Base-by-base conservation (phyloP, 176 grass and related monocot species). In the Elaeis guineensis region DNA sequence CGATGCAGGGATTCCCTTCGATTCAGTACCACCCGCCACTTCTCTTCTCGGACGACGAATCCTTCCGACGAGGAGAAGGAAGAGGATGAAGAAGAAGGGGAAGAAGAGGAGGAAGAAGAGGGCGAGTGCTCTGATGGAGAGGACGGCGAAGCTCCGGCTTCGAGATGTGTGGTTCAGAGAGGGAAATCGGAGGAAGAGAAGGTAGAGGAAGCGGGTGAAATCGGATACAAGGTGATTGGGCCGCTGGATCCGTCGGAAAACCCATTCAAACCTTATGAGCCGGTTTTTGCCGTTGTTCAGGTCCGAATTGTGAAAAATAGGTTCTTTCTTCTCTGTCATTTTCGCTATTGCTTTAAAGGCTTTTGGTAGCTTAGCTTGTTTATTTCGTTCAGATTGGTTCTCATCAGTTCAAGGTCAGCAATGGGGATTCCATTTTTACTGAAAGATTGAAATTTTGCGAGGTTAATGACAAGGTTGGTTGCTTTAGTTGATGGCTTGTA, bases 381-480 rank as follows among this genome's bases (percentile, higher is more conserved):
- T 32, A 44, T 58, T 16, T 18, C 5, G 59, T 20, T 21, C 53
- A 98, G 93, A 83, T 98, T 76, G 93, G 93, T 51, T 98, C 93
- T 50, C 93, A 98, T 44, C 93, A 98, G 64, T 98, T 98, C 58
- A 98, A 98, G 73, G 93, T 98, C 55, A 98, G 93, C 84, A 98
- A 92, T 26, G 93, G 87, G n/a, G 93, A 98, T 50, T 88, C 93
- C 1, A 98, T 98, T 78, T 98, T 98, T 54, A 92, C 87, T 0
- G 93, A 98, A 71, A 92, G 85, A 71, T 67, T 98, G 63, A 98
- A 92, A 57, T 92, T 82, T 55, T 92, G 93, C 26, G 81, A 86
- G 72, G 84, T 98, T 22, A 98, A 92, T 68, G 87, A 98, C 56
- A 98, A 98, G 84, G 93, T 85, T 84, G 62, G 25, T 14, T 44